Conservation (phyloP, 2,329 filamentous ascomycete species). For the Hortaea sp. region DNA sequence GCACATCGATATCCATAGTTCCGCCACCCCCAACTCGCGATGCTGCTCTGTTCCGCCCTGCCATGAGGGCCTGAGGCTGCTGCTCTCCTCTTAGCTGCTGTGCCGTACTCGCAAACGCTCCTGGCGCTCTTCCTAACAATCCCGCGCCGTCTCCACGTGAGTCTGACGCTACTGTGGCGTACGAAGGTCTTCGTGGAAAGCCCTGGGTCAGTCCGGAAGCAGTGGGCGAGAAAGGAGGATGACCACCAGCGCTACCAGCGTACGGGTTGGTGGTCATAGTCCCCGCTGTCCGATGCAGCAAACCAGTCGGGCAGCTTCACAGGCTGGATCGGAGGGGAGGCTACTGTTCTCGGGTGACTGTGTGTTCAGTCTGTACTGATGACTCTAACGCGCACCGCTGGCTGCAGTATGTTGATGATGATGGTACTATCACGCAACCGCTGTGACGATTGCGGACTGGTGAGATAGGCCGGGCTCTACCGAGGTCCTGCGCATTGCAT, state of each 20-base stretch:
- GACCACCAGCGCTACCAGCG: constrained; percentile 27
- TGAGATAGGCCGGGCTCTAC: not conserved
- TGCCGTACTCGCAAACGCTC: not conserved
- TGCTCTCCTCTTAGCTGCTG: constrained; percentile 5
- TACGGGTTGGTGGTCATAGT: constrained; percentile 34
- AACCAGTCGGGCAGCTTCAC: too few relatives aligned
- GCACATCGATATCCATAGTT: constrained; percentile 10
- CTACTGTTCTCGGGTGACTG: too few relatives aligned
- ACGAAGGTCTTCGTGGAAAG: constrained; percentile 43
- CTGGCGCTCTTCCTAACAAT: not conserved
- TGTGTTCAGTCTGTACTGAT: too few relatives aligned
- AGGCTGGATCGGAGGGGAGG: too few relatives aligned
- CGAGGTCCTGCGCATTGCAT: not conserved
- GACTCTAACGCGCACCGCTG: too few relatives aligned
- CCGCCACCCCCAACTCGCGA: constrained; percentile 1
- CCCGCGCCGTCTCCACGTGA: constrained; percentile 23
- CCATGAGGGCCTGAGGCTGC: constrained; percentile 5
- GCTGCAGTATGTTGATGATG: too few relatives aligned
- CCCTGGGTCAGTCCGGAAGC: constrained; percentile 1
- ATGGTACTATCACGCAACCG: too few relatives aligned
- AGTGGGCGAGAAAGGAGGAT: constrained; percentile 23
- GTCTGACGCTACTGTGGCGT: constrained; percentile 48
- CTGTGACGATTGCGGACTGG: too few relatives aligned
- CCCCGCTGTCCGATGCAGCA: not conserved
- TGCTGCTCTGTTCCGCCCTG: constrained; percentile 1